Conservation (phyloP, 257 asterid species). For the Perilla frutescens region DNA sequence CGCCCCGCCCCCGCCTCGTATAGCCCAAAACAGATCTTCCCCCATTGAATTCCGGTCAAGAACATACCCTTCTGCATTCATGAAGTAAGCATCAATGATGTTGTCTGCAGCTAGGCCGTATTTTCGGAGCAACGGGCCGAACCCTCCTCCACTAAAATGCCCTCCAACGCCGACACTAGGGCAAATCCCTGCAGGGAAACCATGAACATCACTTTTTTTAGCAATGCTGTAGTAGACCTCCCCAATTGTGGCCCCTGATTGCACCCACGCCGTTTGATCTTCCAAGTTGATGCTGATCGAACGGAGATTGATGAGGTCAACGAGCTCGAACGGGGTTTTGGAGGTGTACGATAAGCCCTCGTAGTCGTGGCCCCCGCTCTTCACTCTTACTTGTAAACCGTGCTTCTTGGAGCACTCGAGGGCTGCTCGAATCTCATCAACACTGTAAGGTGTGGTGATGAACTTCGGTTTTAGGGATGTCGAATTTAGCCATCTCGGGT, state of each 20-base stretch:
- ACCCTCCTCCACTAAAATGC: slow-evolving; percentile 66
- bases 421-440: slow-evolving; percentile 44
- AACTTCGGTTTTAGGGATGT: slow-evolving; percentile 42
- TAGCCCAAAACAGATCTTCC: slow-evolving; percentile 65
- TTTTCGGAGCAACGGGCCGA: slow-evolving; percentile 55
- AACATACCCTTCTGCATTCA: slow-evolving; percentile 47
- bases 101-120: slow-evolving; percentile 60
- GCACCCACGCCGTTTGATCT: slow-evolving; percentile 58
- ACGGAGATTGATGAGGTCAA: slow-evolving; percentile 52
- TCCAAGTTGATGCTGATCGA: slow-evolving; percentile 43
- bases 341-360: slow-evolving; percentile 61
- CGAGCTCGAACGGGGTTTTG: slow-evolving; percentile 40
- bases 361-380: slow-evolving; percentile 71
- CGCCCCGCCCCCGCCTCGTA: slow-evolving; percentile 74
- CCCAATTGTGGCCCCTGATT: slow-evolving; percentile 62
- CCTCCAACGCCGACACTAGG: slow-evolving; percentile 70
- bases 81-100: slow-evolving; percentile 48
- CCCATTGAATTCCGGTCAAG: slow-evolving; percentile 64
- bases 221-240: slow-evolving; percentile 58
- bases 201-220: slow-evolving; percentile 41
- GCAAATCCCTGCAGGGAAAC: slow-evolving; percentile 61
- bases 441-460: slow-evolving; percentile 51
- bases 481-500: slow-evolving; percentile 58
- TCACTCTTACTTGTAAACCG: slow-evolving; percentile 44
- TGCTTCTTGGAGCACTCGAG: slow-evolving; percentile 46